phyloP scores from a whole-genome alignment of 2,329 filamentous ascomycete species.

The Talaromyces funiculosus region DNA sequence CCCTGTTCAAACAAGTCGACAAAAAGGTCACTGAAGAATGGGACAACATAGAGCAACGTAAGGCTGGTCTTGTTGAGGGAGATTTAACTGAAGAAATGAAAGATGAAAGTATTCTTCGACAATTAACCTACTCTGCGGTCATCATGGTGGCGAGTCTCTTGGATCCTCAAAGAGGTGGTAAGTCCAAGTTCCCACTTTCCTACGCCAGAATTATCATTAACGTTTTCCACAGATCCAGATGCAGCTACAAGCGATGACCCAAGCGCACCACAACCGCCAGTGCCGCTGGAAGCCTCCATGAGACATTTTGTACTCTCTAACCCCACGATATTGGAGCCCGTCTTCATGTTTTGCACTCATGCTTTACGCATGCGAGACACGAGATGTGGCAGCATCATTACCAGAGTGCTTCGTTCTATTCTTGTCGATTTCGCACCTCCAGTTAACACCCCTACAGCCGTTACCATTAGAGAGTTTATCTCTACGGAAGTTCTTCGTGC shows the following conservation, averaged over 20 bases:
- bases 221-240: constrained; percentile 28
- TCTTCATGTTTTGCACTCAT: constrained; percentile 88
- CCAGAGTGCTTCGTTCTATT: constrained; percentile 79
- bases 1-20: constrained; percentile 81
- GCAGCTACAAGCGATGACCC: constrained; percentile 28
- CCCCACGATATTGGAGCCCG: constrained; percentile 72
- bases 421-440: constrained; percentile 66
- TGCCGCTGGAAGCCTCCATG: constrained; percentile 54
- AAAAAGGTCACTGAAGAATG: constrained; percentile 82
- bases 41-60: constrained; percentile 61
- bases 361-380: constrained; percentile 85
- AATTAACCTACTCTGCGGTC: constrained; percentile 86
- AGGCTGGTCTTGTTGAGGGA: constrained; percentile 62
- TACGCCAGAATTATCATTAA: not conserved
- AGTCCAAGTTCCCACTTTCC: constrained; percentile 19
- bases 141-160: constrained; percentile 86
- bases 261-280: constrained; percentile 27
- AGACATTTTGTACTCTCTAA: constrained; percentile 77
- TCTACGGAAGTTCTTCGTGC: constrained; percentile 82
- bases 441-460: constrained; percentile 47
- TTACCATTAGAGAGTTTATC: constrained; percentile 81
- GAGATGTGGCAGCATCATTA: constrained; percentile 76
- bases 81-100: constrained; percentile 96
- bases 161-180: constrained; percentile 64
- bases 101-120: constrained; percentile 86